Evolutionary conservation across 805 yeast species (phyloP).

Genomic region (Yarrowia bubula): DNA sequence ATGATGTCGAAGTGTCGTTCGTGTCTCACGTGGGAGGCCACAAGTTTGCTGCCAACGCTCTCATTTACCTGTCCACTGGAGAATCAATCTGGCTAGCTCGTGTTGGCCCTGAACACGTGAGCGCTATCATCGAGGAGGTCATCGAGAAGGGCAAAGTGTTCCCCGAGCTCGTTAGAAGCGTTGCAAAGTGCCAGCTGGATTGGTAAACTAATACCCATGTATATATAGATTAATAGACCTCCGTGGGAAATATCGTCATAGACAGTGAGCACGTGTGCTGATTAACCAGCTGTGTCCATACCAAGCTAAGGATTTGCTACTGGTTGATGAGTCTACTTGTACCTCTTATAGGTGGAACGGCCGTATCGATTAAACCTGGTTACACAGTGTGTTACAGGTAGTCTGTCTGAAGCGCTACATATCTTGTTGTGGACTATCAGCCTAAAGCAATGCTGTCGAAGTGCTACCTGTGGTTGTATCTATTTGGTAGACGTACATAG

Average conservation of each 20-base stretch:
- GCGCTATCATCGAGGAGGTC: conserved; percentile 72
- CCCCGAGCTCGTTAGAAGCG: conserved; percentile 63
- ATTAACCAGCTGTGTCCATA: too few relatives aligned
- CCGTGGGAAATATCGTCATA: too few relatives aligned
- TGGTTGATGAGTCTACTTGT: too few relatives aligned
- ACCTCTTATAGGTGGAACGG: too few relatives aligned
- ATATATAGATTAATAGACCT: not conserved
- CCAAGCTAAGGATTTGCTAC: not conserved
- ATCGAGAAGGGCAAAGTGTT: conserved; percentile 66
- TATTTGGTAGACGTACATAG: too few relatives aligned
- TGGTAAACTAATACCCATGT: not conserved
- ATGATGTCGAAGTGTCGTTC: conserved; percentile 67
- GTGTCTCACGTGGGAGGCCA: conserved; percentile 95
- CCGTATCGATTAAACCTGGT: too few relatives aligned
- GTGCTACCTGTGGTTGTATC: not conserved
- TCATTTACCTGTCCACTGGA: conserved; percentile 69
- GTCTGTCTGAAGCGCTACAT: too few relatives aligned
- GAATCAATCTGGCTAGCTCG: conserved; percentile 87
- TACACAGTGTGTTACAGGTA: too few relatives aligned
- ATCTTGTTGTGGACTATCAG: too few relatives aligned
- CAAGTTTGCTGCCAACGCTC: conserved; percentile 86
- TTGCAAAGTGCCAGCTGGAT: conserved; percentile 34
- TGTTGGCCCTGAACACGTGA: conserved; percentile 72
- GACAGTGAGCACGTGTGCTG: too few relatives aligned
- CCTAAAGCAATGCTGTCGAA: not conserved